Conservation (phyloP, 768 basidiomycete genomes). For the Tulasnella sp. region DNA sequence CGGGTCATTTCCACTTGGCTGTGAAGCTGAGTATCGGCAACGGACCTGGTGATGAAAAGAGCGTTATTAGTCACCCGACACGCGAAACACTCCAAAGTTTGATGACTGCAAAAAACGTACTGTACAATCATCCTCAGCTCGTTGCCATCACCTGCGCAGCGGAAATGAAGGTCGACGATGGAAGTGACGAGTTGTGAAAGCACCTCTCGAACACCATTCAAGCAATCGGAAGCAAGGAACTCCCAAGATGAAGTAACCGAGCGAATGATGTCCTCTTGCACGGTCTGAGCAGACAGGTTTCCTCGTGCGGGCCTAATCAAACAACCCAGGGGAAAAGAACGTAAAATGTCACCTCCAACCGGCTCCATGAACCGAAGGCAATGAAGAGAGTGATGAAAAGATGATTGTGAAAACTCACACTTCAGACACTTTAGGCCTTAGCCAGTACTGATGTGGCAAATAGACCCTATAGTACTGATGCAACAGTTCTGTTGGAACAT, state of each 20-base stretch:
- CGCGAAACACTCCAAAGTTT: neutral
- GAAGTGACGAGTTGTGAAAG: conserved; percentile 11
- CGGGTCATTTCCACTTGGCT: neutral
- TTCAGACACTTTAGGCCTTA: too few species aligned
- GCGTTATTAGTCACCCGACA: too few species aligned
- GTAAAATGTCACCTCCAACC: too few species aligned
- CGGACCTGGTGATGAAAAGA: neutral
- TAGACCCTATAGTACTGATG: too few species aligned
- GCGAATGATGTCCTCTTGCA: conserved; percentile 20
- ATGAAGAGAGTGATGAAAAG: too few species aligned
- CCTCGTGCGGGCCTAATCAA: neutral
- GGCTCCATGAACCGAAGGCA: too few species aligned
- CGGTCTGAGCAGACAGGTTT: neutral
- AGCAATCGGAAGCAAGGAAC: neutral
- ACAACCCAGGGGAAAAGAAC: neutral
- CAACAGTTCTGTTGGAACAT: too few species aligned
- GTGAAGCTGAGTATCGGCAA: conserved; percentile 1
- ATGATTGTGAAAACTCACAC: too few species aligned
- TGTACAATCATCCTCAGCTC: conserved; percentile 15
- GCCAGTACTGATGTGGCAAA: too few species aligned
- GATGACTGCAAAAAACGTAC: neutral
- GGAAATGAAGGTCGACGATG: conserved; percentile 13
- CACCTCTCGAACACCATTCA: conserved; percentile 1
- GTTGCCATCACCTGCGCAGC: conserved; percentile 19
- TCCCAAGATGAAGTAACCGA: conserved; percentile 11